Conservation (phyloP, 805 yeast species). For the Ogataea sp. region DNA sequence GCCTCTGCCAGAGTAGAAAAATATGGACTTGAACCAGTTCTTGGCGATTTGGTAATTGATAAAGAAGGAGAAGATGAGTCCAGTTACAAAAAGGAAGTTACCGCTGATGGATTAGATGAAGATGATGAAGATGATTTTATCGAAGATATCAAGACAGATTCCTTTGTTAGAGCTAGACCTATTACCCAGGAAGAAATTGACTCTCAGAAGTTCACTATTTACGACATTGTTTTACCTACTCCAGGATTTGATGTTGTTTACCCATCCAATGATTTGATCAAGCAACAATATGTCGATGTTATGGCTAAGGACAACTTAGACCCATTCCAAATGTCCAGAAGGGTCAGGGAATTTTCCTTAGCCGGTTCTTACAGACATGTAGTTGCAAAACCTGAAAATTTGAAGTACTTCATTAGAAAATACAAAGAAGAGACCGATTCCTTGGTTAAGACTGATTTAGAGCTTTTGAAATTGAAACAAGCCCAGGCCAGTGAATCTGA, state of each 20-base stretch:
- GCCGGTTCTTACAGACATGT: constrained; percentile 84
- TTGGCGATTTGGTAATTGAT: constrained; percentile 71
- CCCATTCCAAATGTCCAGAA: constrained; percentile 78
- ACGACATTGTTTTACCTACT: constrained; percentile 87
- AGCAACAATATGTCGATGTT: constrained; percentile 52
- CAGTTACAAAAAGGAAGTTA: not conserved
- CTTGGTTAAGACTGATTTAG: constrained; percentile 72
- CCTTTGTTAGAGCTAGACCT: constrained; percentile 59
- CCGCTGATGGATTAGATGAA: constrained; percentile 14
- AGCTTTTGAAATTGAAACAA: constrained; percentile 31
- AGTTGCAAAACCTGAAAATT: constrained; percentile 53
- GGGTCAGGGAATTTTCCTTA: constrained; percentile 80
- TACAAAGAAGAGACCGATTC: constrained; percentile 64
- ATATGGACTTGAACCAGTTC: constrained; percentile 62
- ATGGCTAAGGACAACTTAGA: constrained; percentile 81
- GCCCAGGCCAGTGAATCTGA: constrained; percentile 6
- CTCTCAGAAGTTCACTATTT: constrained; percentile 50
- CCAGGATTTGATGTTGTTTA: constrained; percentile 93
- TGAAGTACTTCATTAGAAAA: constrained; percentile 54
- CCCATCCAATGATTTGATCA: constrained; percentile 59
- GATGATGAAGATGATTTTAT: constrained; percentile 46
- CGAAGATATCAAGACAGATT: constrained; percentile 60
- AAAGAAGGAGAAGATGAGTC: constrained; percentile 9
- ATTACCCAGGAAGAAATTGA: constrained; percentile 69
- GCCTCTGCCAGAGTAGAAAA: constrained; percentile 68